Base-by-base conservation (phyloP, 352 stramenopile genomes). In the Thalassiosira sp. region DNA sequence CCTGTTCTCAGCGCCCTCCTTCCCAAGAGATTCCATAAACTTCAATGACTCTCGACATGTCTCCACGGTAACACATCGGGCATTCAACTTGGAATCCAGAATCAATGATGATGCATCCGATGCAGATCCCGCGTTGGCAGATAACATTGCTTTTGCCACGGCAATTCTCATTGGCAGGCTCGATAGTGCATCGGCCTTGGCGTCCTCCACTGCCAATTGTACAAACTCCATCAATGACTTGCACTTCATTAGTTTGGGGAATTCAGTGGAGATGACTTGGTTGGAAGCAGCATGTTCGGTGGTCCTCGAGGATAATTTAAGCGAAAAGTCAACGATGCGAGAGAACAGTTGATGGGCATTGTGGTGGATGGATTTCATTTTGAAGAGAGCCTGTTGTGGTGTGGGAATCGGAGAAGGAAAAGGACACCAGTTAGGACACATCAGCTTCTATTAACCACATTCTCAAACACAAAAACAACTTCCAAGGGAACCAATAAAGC, bases 251-350 rank as follows among this genome's bases (percentile, higher is more conserved):
- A 91, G 52, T 62, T 69, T 77, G 7, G 76, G 57, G 15, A 72
- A 77, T 43, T 85, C 82, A n/a, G 61, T 75, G 1, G 62, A 63
- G 20, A 90, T 51, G 42, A 91, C 74, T 53, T 61, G 49, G 52
- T 79, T 62, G 8, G 81, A 77, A 42, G 67, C 24, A 40, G 28
- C 40, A 52, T 79, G 18, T 10, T 65, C 22, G 54, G 81, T 66
- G 28, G n/a, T n/a, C n/a, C 49, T 58, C 2, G 5, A 61, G 18
- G 59, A 18, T 37, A 82, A 18, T 22, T 81, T 84, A 13, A 60
- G 28, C 10, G 60, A 76, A 74, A 91, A 90, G 53, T 91, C 86
- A 43, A 89, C 66, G 35, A 85, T 70, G 1, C 86, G 81, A 25
- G 42, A 53, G 45, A 91, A 82, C n/a, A 87, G 69, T 33, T 78